phyloP scores from a whole-genome alignment of 73 alveolate genomes.

The Halteria grandinella region DNA sequence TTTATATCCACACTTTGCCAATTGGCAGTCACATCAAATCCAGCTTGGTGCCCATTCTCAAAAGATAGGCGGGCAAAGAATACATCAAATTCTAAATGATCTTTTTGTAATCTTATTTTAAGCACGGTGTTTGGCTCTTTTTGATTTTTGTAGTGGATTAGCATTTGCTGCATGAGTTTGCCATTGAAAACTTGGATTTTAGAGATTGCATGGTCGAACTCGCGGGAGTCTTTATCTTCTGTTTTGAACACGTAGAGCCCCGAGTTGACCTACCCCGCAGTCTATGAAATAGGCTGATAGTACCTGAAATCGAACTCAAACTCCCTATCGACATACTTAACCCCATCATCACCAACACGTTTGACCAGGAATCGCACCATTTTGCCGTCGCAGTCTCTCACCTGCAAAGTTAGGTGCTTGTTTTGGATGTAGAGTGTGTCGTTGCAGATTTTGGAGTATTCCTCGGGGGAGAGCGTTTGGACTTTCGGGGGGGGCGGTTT shows the following conservation, averaged over 20 bases:
- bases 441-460: too few species aligned
- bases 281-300: neutral
- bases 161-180: neutral
- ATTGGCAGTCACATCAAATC: constrained; percentile 4
- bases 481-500: too few species aligned
- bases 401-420: too few species aligned
- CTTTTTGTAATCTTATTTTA: neutral
- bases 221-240: constrained; percentile 6
- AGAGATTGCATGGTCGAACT: neutral
- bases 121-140: too few species aligned
- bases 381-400: too few species aligned
- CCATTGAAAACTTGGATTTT: neutral
- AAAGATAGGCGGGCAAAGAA: neutral
- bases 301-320: constrained; percentile 20
- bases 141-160: too few species aligned
- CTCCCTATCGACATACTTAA: too few species aligned
- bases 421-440: too few species aligned
- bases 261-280: neutral
- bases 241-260: constrained; percentile 38
- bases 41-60: neutral
- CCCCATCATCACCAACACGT: too few species aligned
- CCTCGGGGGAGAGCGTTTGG: too few species aligned
- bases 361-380: too few species aligned
- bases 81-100: constrained; percentile 25
- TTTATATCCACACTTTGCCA: constrained; percentile 12